Percentiles rank a stretch among this genome's conserved stretches.
phyloP scores from a whole-genome alignment of 352 stramenopile genomes.

The Pythium diclinum region DNA sequence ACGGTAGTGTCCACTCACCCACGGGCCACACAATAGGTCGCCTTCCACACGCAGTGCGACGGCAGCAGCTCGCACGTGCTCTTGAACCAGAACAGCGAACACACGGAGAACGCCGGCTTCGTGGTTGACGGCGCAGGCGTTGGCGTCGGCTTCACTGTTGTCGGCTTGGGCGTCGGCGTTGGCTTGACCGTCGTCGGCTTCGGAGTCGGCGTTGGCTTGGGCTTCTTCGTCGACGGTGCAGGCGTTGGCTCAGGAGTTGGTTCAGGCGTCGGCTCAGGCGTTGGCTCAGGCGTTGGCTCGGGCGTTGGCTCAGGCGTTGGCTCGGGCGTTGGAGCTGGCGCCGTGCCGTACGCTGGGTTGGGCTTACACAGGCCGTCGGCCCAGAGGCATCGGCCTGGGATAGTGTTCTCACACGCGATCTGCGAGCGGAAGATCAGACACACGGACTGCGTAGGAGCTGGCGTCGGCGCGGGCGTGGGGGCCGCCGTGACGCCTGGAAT shows the following conservation, averaged over 20 bases:
- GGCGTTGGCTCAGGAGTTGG: not conserved
- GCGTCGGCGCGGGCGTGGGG: conserved; percentile 13
- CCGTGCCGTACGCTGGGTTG: conserved; percentile 3
- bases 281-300: not conserved
- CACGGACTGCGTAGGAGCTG: conserved; percentile 16
- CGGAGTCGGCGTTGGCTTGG: not conserved
- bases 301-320: conserved; percentile 3
- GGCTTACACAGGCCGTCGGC: conserved; percentile 9
- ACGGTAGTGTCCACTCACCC: not conserved
- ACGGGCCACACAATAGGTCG: not conserved
- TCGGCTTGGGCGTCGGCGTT: not conserved
- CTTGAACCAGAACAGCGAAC: conserved; percentile 15
- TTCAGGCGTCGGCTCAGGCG: not conserved
- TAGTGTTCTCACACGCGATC: conserved; percentile 10
- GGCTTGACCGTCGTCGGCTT: not conserved
- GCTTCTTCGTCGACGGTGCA: no score
- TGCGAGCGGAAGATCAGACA: conserved; percentile 21
- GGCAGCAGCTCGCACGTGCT: conserved; percentile 7
- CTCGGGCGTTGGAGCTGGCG: not conserved
- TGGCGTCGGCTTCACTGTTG: not conserved
- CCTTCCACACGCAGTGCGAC: conserved; percentile 9
- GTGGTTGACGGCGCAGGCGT: not conserved
- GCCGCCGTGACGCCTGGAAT: conserved; percentile 11
- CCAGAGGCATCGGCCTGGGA: conserved; percentile 15
- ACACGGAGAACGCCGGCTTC: conserved; percentile 2